phyloP scores from a whole-genome alignment of 1,139 yeast genomes.

The Cylindricascospora bacillispora region DNA sequence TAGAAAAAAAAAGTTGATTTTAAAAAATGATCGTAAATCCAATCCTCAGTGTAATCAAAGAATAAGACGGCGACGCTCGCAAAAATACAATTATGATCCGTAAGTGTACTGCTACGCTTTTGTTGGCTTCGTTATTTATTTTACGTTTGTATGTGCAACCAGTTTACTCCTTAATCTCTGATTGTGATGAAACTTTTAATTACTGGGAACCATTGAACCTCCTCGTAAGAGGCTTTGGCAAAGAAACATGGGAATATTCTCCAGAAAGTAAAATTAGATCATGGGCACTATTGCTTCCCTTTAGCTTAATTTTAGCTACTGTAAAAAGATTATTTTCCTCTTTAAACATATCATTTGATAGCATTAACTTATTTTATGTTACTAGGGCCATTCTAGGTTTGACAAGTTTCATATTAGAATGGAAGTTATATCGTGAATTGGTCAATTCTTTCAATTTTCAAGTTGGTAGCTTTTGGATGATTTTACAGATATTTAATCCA shows the following conservation, averaged over 20 bases:
- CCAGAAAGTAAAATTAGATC: constrained; percentile 83
- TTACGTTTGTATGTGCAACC: constrained; percentile 22
- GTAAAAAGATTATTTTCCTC: constrained; percentile 14
- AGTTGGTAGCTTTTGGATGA: constrained; percentile 32
- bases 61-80: too few relatives aligned
- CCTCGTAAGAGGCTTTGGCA: constrained; percentile 69
- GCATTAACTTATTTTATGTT: constrained; percentile 32
- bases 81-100: background rate
- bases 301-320: constrained; percentile 34
- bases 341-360: constrained; percentile 6
- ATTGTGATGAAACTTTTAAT: constrained; percentile 80
- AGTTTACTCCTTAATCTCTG: constrained; percentile 38
- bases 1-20: too few relatives aligned
- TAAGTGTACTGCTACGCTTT: background rate
- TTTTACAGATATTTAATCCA: constrained; percentile 24
- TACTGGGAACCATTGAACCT: constrained; percentile 90
- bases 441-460: constrained; percentile 11
- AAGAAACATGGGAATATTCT: constrained; percentile 94
- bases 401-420: constrained; percentile 30
- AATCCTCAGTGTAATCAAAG: too few relatives aligned
- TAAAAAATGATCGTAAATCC: too few relatives aligned
- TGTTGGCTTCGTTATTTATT: constrained; percentile 10
- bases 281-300: constrained; percentile 58
- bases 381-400: constrained; percentile 45
- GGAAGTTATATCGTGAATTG: constrained; percentile 17